phyloP scores from a whole-genome alignment of 1,139 yeast species.

The Pichia sp. region DNA sequence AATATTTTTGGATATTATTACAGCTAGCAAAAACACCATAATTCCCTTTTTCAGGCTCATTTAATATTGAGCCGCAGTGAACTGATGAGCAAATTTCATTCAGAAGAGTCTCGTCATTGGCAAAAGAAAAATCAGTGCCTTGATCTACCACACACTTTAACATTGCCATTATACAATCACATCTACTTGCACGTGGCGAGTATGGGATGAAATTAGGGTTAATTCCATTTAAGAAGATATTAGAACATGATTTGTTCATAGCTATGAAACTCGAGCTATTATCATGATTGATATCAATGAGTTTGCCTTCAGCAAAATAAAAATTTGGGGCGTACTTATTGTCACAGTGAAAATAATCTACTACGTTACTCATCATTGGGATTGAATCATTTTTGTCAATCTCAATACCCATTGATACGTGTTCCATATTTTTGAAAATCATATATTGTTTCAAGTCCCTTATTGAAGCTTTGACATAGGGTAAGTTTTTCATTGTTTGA shows the following conservation, averaged over 20 bases:
- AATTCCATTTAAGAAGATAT: constrained; percentile 1
- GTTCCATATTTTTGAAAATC: constrained; percentile 38
- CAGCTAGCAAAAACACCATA: constrained; percentile 61
- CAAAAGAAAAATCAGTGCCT: not conserved
- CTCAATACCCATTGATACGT: constrained; percentile 56
- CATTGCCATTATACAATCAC: constrained; percentile 52
- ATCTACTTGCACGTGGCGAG: constrained; percentile 50
- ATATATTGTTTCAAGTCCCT: constrained; percentile 54
- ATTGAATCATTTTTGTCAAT: constrained; percentile 39
- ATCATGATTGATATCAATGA: not conserved
- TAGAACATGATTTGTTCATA: constrained; percentile 8
- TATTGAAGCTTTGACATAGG: constrained; percentile 60
- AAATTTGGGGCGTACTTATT: constrained; percentile 16
- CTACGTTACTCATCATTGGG: constrained; percentile 35
- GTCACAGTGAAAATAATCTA: constrained; percentile 19
- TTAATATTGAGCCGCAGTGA: constrained; percentile 48
- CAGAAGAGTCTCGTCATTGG: constrained; percentile 37
- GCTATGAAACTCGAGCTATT: not conserved
- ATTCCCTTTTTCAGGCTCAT: constrained; percentile 45
- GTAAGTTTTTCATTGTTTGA: constrained; percentile 43
- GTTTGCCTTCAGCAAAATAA: constrained; percentile 6
- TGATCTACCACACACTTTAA: constrained; percentile 46
- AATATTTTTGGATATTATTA: constrained; percentile 45
- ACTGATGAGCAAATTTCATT: constrained; percentile 45
- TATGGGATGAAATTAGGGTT: constrained; percentile 39